Conservation (phyloP, 805 yeast species). For the Hyphopichia homilentoma region DNA sequence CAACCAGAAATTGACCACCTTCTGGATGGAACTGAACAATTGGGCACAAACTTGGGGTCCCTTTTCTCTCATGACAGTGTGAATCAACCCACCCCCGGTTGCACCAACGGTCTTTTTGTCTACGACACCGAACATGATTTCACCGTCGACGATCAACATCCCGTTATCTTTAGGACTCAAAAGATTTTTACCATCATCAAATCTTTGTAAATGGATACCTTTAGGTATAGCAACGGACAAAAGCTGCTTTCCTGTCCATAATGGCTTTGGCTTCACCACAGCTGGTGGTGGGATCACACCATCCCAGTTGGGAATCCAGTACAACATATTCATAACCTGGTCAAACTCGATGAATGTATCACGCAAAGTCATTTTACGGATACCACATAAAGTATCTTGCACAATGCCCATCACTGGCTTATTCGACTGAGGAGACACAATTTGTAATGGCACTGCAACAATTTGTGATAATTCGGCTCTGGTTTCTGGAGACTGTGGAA, state of each 20-base stretch:
- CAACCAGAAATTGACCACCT: conserved; percentile 94
- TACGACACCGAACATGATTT: conserved; percentile 95
- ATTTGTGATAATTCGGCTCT: conserved; percentile 93
- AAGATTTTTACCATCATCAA: conserved; percentile 83
- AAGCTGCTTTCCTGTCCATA: conserved; percentile 98
- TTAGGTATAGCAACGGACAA: conserved; percentile 89
- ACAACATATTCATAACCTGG: conserved; percentile 92
- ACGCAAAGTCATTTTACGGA: conserved; percentile 90
- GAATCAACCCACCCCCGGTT: conserved; percentile 96
- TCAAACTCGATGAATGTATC: conserved; percentile 87
- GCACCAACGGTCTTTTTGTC: conserved; percentile 98
- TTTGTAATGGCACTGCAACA: conserved; percentile 96
- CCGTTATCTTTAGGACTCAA: conserved; percentile 90
- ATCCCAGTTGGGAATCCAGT: conserved; percentile 99
- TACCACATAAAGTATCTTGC: conserved; percentile 97
- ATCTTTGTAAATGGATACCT: conserved; percentile 92
- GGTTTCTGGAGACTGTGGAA: conserved; percentile 97
- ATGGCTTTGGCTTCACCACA: conserved; percentile 86
- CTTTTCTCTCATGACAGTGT: conserved; percentile 96
- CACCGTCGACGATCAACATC: conserved; percentile 93
- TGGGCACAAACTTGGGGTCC: conserved; percentile 89
- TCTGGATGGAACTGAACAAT: conserved; percentile 88
- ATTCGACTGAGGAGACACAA: conserved; percentile 97
- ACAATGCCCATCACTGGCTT: conserved; percentile 99
- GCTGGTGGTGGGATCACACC: conserved; percentile 97